Conservation (phyloP, 2,329 filamentous ascomycete species). For the Cladobotryum protrusum region DNA sequence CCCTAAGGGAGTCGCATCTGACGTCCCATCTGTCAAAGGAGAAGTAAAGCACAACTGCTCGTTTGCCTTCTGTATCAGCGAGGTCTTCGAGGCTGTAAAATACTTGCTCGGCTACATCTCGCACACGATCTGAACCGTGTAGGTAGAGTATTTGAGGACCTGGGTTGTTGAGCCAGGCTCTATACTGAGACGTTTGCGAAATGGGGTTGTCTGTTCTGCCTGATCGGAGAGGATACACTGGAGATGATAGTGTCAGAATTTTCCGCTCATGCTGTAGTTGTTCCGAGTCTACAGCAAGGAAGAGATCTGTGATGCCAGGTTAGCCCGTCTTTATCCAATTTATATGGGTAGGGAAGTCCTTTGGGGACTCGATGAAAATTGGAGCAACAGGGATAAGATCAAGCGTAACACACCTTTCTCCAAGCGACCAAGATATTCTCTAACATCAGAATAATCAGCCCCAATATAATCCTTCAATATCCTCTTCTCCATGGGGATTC, state of each 20-base stretch:
- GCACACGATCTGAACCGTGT: constrained; percentile 8
- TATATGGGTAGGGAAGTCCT: background rate
- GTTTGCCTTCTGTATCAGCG: background rate
- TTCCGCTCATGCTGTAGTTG: constrained; percentile 7
- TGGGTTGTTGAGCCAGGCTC: constrained; percentile 6
- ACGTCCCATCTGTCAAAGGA: constrained; percentile 11
- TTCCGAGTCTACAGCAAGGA: background rate
- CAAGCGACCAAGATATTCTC: background rate
- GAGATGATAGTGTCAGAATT: constrained; percentile 9
- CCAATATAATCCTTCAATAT: background rate
- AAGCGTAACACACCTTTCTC: background rate
- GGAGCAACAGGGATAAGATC: background rate
- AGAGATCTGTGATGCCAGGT: background rate
- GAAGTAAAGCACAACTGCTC: constrained; percentile 10
- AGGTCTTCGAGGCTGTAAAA: constrained; percentile 9
- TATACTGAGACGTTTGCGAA: background rate
- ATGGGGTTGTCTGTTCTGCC: background rate
- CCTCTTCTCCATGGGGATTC: constrained; percentile 10
- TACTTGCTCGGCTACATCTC: constrained; percentile 11
- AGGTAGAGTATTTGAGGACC: constrained; percentile 12
- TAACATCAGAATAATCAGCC: background rate
- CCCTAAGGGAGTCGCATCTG: constrained; percentile 10
- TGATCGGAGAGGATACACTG: constrained; percentile 7
- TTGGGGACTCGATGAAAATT: background rate
- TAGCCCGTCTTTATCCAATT: background rate